Evolutionary conservation across 2,329 filamentous ascomycete species (phyloP).

Genomic region (Dactylellina leptospora): DNA sequence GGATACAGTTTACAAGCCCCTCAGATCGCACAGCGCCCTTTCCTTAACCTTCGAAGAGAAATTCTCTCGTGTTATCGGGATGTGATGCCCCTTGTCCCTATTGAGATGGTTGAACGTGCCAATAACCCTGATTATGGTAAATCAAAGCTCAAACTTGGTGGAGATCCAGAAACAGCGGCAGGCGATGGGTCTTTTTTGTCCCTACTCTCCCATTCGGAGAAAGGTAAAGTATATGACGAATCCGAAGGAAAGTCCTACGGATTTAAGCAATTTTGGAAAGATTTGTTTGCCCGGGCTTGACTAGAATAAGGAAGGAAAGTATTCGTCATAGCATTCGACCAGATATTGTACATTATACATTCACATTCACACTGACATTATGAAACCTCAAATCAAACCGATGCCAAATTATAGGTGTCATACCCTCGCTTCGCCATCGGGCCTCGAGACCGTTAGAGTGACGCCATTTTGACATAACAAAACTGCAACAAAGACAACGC

Average conservation of each 20-base stretch:
- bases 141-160: constrained; percentile 32
- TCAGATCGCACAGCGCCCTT: constrained; percentile 89
- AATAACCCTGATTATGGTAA: constrained; percentile 51
- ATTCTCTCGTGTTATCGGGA: constrained; percentile 83
- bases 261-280: constrained; percentile 86
- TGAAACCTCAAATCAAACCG: no score
- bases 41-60: constrained; percentile 84
- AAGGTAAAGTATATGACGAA: constrained; percentile 76
- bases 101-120: constrained; percentile 70
- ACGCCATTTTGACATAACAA: no score
- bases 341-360: neutral
- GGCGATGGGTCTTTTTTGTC: constrained; percentile 69
- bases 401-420: no score
- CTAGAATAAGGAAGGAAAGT: neutral
- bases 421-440: no score
- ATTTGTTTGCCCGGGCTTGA: constrained; percentile 67
- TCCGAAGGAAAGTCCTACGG: constrained; percentile 77
- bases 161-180: neutral
- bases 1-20: constrained; percentile 76
- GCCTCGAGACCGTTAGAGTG: no score
- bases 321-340: no score
- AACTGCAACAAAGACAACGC: no score
- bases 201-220: constrained; percentile 66
- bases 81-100: constrained; percentile 78
- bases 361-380: neutral